These are phyloP conservation scores for Scopulariopsis brevicaulis DNA, from an alignment of 2,329 filamentous ascomycete genomes.

Conservation along the genomic window DNA sequence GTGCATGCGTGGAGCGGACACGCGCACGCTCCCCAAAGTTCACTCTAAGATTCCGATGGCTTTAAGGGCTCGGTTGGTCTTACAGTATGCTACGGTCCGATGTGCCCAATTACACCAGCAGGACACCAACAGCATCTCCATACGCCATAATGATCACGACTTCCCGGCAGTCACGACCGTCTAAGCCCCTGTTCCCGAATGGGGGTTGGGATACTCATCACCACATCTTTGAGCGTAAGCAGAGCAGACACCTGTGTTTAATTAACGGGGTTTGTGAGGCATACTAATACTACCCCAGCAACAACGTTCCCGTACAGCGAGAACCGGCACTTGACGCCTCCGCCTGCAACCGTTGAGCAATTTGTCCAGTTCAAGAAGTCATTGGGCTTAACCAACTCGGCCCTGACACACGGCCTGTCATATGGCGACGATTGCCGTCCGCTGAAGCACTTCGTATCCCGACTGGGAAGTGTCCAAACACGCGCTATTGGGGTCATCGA, in stretches of 20 bases:
- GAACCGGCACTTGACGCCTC: not conserved
- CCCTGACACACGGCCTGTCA: not conserved
- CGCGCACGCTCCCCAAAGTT: too few relatives aligned
- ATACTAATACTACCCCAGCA: not conserved
- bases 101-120: too few relatives aligned
- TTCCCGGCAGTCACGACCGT: too few relatives aligned
- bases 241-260: not conserved
- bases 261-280: not conserved
- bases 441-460: not conserved
- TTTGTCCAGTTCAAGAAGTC: not conserved
- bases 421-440: not conserved
- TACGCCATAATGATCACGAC: too few relatives aligned
- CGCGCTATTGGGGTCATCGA: not conserved
- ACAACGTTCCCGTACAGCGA: not conserved
- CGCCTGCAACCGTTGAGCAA: not conserved
- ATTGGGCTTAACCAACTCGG: not conserved
- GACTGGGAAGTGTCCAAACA: not conserved
- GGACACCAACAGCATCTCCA: too few relatives aligned
- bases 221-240: not conserved
- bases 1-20: too few relatives aligned
- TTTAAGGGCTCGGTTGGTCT: too few relatives aligned
- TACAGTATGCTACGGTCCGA: too few relatives aligned
- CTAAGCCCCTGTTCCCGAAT: not conserved
- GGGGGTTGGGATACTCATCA: not conserved
- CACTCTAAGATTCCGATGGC: too few relatives aligned